phyloP scores from a whole-genome alignment of 495 filamentous ascomycete genomes.

The Daldinia caldariorum region DNA sequence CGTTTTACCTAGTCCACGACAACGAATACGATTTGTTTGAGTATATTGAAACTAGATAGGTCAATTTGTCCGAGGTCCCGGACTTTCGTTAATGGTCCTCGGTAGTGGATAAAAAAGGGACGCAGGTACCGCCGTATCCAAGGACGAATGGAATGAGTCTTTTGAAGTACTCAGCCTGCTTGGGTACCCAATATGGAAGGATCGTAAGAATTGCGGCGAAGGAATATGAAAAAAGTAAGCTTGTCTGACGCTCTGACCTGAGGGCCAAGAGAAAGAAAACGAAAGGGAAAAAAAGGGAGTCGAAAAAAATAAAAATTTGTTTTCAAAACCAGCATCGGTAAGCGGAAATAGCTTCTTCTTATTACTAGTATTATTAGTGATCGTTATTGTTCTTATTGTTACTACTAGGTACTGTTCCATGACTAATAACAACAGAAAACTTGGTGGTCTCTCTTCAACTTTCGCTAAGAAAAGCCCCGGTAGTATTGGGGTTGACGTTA shows the following conservation, averaged over 20 bases:
- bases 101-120: constrained; percentile 2
- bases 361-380: constrained; percentile 4
- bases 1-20: constrained; percentile 7
- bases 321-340: constrained; percentile 10
- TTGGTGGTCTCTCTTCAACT: constrained; percentile 20
- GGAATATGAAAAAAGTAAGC: constrained; percentile 34
- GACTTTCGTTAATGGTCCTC: constrained; percentile 6
- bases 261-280: constrained; percentile 2
- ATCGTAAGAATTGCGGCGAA: constrained; percentile 33
- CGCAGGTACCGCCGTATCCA: constrained; percentile 17
- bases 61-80: constrained; percentile 14
- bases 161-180: constrained; percentile 33
- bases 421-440: constrained; percentile 14
- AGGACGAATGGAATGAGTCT: constrained; percentile 16
- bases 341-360: constrained; percentile 24
- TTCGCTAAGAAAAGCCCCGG: constrained; percentile 32
- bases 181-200: constrained; percentile 28
- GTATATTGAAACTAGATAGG: background rate
- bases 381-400: constrained; percentile 6
- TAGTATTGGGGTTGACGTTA: constrained; percentile 34
- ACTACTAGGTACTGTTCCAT: constrained; percentile 1
- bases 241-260: constrained; percentile 35
- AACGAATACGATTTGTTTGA: constrained; percentile 13
- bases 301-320: constrained; percentile 1
- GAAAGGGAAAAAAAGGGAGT: background rate